Evolutionary conservation across 2,329 filamentous ascomycete species (phyloP).

Genomic region (Aspergillus cejpii): DNA sequence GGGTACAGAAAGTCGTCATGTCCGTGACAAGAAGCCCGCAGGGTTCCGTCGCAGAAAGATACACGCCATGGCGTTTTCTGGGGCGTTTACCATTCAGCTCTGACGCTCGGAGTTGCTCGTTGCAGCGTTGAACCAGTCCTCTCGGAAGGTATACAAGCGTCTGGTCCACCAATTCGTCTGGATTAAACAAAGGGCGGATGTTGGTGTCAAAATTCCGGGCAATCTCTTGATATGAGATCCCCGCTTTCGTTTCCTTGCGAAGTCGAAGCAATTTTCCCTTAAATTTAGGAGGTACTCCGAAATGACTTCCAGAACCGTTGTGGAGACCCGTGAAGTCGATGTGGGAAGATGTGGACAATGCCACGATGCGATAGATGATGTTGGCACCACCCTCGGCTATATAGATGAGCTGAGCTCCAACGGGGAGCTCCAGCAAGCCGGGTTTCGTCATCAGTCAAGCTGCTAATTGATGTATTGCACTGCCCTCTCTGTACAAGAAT

Average conservation of each 20-base stretch:
- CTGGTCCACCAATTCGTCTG: conserved; percentile 52
- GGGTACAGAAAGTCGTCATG: conserved; percentile 51
- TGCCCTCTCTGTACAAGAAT: conserved; percentile 11
- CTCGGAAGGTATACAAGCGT: conserved; percentile 46
- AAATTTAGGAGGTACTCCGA: conserved; percentile 18
- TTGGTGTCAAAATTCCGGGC: conserved; percentile 33
- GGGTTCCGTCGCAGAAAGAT: conserved; percentile 49
- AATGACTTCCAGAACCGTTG: conserved; percentile 12
- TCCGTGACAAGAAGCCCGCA: conserved; percentile 67
- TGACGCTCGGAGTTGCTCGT: conserved; percentile 47
- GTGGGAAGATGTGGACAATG: conserved; percentile 28
- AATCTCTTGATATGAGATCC: conserved; percentile 47
- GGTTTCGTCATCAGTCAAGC: conserved; percentile 29
- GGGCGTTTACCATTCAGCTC: conserved; percentile 43
- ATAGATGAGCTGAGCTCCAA: conserved; percentile 38
- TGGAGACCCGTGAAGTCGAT: conserved; percentile 21
- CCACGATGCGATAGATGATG: conserved; percentile 59
- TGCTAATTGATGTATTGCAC: conserved; percentile 9
- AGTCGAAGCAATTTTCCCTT: conserved; percentile 53
- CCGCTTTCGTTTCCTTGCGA: conserved; percentile 51
- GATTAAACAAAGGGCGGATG: conserved; percentile 52
- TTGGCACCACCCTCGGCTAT: conserved; percentile 69
- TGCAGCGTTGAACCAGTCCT: conserved; percentile 45
- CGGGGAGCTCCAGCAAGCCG: conserved; percentile 31
- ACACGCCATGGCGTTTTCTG: conserved; percentile 46